A percentile compares a stretch with the other conserved stretches of the same genome.
Evolutionary conservation across 371 early-diverging fungal species (phyloP).

Genomic region (Parasitella parasitica): DNA sequence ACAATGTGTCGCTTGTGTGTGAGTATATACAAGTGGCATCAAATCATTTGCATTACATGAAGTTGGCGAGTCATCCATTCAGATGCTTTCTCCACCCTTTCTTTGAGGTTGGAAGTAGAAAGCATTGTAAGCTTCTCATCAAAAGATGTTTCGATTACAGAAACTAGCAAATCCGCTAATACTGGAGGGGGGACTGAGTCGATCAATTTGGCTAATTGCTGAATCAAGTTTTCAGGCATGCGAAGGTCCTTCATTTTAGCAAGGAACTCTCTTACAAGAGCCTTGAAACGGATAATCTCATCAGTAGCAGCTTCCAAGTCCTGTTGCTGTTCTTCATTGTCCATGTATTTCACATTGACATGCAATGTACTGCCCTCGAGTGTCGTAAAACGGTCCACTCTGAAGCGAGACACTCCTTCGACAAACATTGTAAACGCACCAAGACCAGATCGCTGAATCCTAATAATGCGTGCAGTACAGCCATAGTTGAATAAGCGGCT

Average conservation of each 20-base stretch:
- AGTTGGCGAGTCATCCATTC: slow-evolving; percentile 77
- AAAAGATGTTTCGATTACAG: slow-evolving; percentile 69
- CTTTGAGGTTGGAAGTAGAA: slow-evolving; percentile 56
- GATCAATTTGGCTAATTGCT: slow-evolving; percentile 67
- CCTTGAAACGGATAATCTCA: slow-evolving; percentile 60
- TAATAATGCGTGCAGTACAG: slow-evolving; percentile 44
- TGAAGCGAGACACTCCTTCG: slow-evolving; percentile 42
- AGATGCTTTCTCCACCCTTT: slow-evolving; percentile 57
- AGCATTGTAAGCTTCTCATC: slow-evolving; percentile 75
- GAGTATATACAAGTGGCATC: too few relatives aligned
- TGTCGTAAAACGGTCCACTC: slow-evolving; percentile 19
- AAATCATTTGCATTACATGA: too few relatives aligned
- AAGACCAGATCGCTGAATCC: slow-evolving; percentile 38
- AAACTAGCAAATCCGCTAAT: slow-evolving; percentile 73
- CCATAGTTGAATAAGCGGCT: slow-evolving; percentile 34
- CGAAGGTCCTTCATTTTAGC: slow-evolving; percentile 67
- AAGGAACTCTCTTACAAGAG: slow-evolving; percentile 61
- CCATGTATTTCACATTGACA: slow-evolving; percentile 32
- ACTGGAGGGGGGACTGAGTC: slow-evolving; percentile 62
- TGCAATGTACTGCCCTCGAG: slow-evolving; percentile 22
- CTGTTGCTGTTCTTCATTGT: slow-evolving; percentile 14
- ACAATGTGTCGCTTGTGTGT: too few relatives aligned
- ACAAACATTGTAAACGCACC: slow-evolving; percentile 42
- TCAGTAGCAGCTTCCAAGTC: slow-evolving; percentile 38
- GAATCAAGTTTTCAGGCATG: slow-evolving; percentile 62